A percentile compares a stretch with the other conserved stretches of the same genome.
phyloP scores from a whole-genome alignment of 345 rosid genomes.

The rapeseed (Brassica napus) region DNA sequence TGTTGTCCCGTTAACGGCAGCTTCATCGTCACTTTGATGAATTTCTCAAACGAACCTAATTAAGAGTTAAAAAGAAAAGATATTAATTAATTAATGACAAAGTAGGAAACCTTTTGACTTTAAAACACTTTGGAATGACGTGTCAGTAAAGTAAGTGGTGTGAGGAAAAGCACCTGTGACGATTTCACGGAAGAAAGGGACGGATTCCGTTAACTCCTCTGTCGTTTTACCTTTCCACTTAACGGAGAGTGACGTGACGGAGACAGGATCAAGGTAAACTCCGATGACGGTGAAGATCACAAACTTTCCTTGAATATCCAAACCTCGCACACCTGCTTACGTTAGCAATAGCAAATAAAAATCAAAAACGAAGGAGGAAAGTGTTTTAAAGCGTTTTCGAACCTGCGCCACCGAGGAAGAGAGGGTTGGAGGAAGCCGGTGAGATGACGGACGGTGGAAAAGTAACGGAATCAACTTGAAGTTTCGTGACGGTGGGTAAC shows the following conservation, averaged over 20 bases:
- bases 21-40: slow-evolving; percentile 60
- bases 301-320: slow-evolving; percentile 74
- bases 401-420: slow-evolving; percentile 94
- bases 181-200: slow-evolving; percentile 71
- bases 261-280: slow-evolving; percentile 63
- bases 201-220: slow-evolving; percentile 58
- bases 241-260: slow-evolving; percentile 54
- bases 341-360: not conserved
- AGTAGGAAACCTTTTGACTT: not conserved
- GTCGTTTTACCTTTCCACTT: slow-evolving; percentile 73
- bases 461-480: slow-evolving; percentile 50
- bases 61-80: no score
- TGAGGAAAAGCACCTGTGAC: slow-evolving; percentile 57
- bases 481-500: slow-evolving; percentile 36
- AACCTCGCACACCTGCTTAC: slow-evolving; percentile 70
- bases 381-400: not conserved
- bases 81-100: no score
- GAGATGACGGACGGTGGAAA: slow-evolving; percentile 67
- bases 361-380: not conserved
- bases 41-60: slow-evolving; percentile 67
- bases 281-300: slow-evolving; percentile 78
- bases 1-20: slow-evolving; percentile 66
- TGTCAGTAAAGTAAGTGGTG: not conserved
- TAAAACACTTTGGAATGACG: not conserved
- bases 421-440: slow-evolving; percentile 56